Evolutionary conservation across 2,329 filamentous ascomycete genomes (phyloP).

Genomic region (Dactylellina drechsleri): DNA sequence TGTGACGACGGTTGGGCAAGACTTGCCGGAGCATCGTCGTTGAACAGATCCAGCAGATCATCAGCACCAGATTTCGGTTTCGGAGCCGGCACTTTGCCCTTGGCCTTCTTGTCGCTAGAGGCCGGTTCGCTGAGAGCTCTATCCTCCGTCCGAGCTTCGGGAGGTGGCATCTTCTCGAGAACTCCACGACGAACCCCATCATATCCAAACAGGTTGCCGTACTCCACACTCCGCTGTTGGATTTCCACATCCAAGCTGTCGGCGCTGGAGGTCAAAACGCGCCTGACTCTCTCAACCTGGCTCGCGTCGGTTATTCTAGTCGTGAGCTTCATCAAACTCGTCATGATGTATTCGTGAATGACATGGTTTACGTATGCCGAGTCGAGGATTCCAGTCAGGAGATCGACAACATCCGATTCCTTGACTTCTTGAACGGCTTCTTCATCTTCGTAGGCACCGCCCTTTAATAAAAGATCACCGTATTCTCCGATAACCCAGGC

Average conservation of each 20-base stretch:
- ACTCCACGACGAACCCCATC: constrained; percentile 89
- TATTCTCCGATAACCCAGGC: constrained; percentile 99
- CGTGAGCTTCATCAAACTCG: constrained; percentile 92
- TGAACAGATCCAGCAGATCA: constrained; percentile 59
- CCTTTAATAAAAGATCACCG: constrained; percentile 85
- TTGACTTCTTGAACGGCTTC: constrained; percentile 74
- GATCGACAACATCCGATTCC: constrained; percentile 87
- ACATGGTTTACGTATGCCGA: constrained; percentile 93
- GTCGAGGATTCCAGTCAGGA: constrained; percentile 91
- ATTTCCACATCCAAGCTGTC: constrained; percentile 93
- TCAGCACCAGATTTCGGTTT: constrained; percentile 61
- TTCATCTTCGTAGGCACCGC: constrained; percentile 92
- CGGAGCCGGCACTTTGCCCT: constrained; percentile 65
- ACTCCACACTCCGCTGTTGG: constrained; percentile 95
- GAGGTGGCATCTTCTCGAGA: constrained; percentile 95
- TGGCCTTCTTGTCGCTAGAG: constrained; percentile 69
- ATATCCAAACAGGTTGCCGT: constrained; percentile 90
- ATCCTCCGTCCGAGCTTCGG: constrained; percentile 95
- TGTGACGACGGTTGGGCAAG: constrained; percentile 60
- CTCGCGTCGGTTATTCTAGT: constrained; percentile 82
- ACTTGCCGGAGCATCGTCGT: constrained; percentile 35
- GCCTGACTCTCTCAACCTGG: constrained; percentile 86
- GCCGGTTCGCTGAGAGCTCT: constrained; percentile 84
- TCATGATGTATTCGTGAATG: constrained; percentile 94
- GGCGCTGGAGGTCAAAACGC: constrained; percentile 79